Conservation (phyloP, 2,329 filamentous ascomycete species). For the Fusarium papillatum region DNA sequence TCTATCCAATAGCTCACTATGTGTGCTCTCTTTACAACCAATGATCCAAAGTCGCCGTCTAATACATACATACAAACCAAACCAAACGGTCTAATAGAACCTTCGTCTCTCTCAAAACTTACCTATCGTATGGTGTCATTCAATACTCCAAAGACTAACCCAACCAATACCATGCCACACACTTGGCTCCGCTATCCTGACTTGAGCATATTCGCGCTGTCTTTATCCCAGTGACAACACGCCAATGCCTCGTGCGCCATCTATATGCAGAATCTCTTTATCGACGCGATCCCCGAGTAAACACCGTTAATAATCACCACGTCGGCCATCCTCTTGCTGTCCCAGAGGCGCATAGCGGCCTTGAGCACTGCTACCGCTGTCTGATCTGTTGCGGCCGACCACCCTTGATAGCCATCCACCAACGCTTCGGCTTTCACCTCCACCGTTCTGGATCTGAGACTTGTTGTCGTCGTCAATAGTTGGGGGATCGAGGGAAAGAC, state of each 20-base stretch:
- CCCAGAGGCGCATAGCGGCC: constrained; percentile 58
- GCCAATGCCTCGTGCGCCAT: constrained; percentile 44
- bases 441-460: constrained; percentile 50
- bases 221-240: constrained; percentile 34
- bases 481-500: constrained; percentile 86
- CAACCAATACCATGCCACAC: constrained; percentile 15
- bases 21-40: constrained; percentile 31
- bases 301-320: constrained; percentile 42
- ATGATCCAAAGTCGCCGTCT: constrained; percentile 17
- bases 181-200: constrained; percentile 24
- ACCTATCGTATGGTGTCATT: constrained; percentile 26
- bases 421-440: constrained; percentile 57
- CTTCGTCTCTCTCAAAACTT: constrained; percentile 23
- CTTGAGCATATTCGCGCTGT: constrained; percentile 17
- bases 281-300: constrained; percentile 36
- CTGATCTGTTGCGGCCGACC: constrained; percentile 54
- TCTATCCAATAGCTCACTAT: constrained; percentile 26
- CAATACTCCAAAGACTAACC: constrained; percentile 9
- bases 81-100: constrained; percentile 37
- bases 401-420: constrained; percentile 64
- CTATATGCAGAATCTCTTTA: constrained; percentile 55
- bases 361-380: constrained; percentile 54
- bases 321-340: constrained; percentile 54
- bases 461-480: constrained; percentile 67
- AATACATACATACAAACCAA: constrained; percentile 31